Conservation (phyloP, 164 flowering plant genomes). For the Amborella trichopoda region DNA sequence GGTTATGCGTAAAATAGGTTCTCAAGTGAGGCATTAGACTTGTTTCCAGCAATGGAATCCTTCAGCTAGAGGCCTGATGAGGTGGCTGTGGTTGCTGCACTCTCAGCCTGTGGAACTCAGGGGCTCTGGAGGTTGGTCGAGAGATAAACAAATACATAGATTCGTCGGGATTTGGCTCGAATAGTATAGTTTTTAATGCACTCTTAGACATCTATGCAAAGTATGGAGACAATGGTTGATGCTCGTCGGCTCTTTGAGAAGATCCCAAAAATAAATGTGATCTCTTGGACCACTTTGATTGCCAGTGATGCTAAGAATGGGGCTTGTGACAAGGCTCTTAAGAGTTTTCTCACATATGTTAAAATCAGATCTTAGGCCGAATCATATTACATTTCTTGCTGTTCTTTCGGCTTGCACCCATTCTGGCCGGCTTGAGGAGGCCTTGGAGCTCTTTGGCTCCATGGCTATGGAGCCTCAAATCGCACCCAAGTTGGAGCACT, state of each 20-base stretch:
- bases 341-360: constrained; percentile 43
- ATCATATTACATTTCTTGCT: constrained; percentile 62
- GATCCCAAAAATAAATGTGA: constrained; percentile 39
- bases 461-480: constrained; percentile 55
- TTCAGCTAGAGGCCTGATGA: constrained; percentile 60
- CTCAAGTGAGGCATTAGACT: constrained; percentile 33
- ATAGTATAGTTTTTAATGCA: constrained; percentile 66
- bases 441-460: constrained; percentile 36
- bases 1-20: constrained; percentile 62
- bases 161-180: constrained; percentile 23
- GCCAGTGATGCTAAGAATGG: constrained; percentile 70
- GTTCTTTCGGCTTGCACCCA: constrained; percentile 73
- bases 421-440: constrained; percentile 57
- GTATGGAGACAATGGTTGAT: constrained; percentile 36
- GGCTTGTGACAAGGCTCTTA: constrained; percentile 51
- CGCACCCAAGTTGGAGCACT: constrained; percentile 51
- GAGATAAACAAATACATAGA: too few relatives aligned
- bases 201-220: constrained; percentile 83
- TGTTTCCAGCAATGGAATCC: constrained; percentile 43
- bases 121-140: constrained; percentile 58
- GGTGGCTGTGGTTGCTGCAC: constrained; percentile 64
- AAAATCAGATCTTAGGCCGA: constrained; percentile 53
- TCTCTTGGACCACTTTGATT: constrained; percentile 70
- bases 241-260: constrained; percentile 43
- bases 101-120: constrained; percentile 63